Evolutionary conservation across 257 asterid genomes (phyloP), one percentile per base, ranked within the genome.

Genomic region (Cynanchum wilfordii): DNA sequence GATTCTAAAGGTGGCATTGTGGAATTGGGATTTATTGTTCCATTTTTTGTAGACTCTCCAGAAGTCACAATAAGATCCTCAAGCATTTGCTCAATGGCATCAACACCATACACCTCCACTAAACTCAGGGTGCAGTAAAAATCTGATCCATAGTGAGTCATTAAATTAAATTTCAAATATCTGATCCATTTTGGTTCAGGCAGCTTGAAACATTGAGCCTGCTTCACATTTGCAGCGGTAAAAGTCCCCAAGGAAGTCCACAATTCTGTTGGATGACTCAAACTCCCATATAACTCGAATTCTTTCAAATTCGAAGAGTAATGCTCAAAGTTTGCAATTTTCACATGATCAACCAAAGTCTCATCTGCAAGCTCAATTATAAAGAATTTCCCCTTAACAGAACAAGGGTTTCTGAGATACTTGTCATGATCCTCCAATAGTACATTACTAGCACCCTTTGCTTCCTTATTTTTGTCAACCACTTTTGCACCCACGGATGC

Each of bases 51-150:
- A 72, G 90, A 65, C 52, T 81, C 96, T 59, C 69, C 86, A 9
- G 96, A 81, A 65, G 89, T 83, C 49, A 84, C 91, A 36, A 90
- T 88, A 74, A 95, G 89, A 86, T 92, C 99, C 83, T 90, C 98
- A 12, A 95, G 99, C 99, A 95, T 95, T 50, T 89, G 91, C 73
- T 90, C 99, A 11, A 95, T 80, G 24, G 96, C 99, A 84, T 95
- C 99, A 74, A 95, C 91, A 42, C 99, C 99, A 80, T 79, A 92
- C 24, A 95, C 99, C 89, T 95, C 99, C 63, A 95, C 86, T 29
- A 84, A 87, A 77, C 98, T 95, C 54, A 92, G 58, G 0, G 93
- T 92, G 72, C 99, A 92, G 84, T 95, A 95, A 80, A 95, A 95
- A 38, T 95, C 99, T 0, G 96, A 89, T 12, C 99, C 99, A 55